Base-by-base conservation (phyloP, 2,329 filamentous ascomycete species). In the Reticulascus tulasneorum region DNA sequence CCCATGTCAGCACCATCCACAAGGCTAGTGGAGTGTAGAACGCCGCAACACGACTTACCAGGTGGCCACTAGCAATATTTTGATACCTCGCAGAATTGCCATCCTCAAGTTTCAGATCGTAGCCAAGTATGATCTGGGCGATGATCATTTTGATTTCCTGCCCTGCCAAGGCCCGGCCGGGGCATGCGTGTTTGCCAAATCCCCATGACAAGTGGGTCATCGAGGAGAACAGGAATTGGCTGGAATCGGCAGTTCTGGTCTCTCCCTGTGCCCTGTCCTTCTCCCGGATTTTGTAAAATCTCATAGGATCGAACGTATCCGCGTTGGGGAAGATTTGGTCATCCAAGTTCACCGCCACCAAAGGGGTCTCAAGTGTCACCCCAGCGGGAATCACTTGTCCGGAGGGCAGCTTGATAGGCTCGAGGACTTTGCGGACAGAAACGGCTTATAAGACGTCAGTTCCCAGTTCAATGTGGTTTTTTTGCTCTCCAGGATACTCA, bases 321-420 rank as follows among this genome's bases (percentile, higher is more conserved):
- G 68, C 59, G 18, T 61, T 52, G 5, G 54, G 49, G 47, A 60
- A 68, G 48, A 40, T 28, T 5, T 57, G 55, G 8, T 56, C 47
- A 47, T 72, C 68, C 4, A 46, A 46, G 35, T 53, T 55, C 40
- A 65, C 42, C 22, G 57, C 60, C 15, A 54, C 53, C 11, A 58
- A 45, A 0, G 68, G 58, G 1, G 66, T 53, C 38, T 71, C 60
- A 18, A 72, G 56, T 13, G 58, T 56, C 5, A 63, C 60, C 20
- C 66, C 67, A 1, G 59, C 54, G 2, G 68, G 67, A 11, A 72
- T 59, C 26, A 63, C 60, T 30, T 75, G 69, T 15, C 75, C 75
- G 49, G 73, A 73, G 29, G 72, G 74, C 2, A 77, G 67, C 7
- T 62, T 65, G 45, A 78, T 60, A 9, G 65, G 56, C 44, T 68